Evolutionary conservation across 2,329 filamentous ascomycete genomes (phyloP).

Genomic region (Apiospora rasikravindrae): DNA sequence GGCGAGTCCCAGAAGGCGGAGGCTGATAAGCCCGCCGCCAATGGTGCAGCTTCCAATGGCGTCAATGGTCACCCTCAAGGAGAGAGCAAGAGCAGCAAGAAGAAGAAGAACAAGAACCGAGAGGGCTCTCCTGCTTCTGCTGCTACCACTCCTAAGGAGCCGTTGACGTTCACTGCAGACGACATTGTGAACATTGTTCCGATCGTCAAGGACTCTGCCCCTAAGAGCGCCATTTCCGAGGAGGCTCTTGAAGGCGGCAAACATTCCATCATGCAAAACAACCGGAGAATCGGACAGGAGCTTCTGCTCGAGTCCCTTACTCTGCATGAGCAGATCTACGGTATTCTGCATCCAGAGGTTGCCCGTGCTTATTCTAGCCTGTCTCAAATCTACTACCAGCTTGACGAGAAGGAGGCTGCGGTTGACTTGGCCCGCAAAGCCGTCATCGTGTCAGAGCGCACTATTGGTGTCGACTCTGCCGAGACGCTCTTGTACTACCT

Average conservation of each 20-base stretch:
- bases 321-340: constrained; percentile 97
- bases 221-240: constrained; percentile 88
- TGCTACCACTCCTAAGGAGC: constrained; percentile 47
- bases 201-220: constrained; percentile 90
- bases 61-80: constrained; percentile 49
- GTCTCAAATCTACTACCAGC: constrained; percentile 94
- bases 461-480: constrained; percentile 88
- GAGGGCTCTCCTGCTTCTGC: constrained; percentile 57
- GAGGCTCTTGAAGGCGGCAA: constrained; percentile 95
- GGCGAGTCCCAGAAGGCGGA: constrained; percentile 36
- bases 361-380: constrained; percentile 93
- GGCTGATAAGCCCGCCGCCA: constrained; percentile 32
- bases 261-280: constrained; percentile 93
- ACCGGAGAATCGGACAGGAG: constrained; percentile 95
- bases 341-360: constrained; percentile 94
- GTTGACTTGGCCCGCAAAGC: constrained; percentile 96
- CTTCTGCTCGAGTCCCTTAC: constrained; percentile 94
- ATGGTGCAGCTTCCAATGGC: constrained; percentile 40
- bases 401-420: constrained; percentile 96
- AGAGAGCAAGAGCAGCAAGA: constrained; percentile 62
- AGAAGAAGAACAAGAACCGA: constrained; percentile 65
- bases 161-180: constrained; percentile 75
- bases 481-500: constrained; percentile 96
- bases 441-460: constrained; percentile 93
- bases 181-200: constrained; percentile 94